Base-by-base conservation (phyloP, 2,329 filamentous ascomycete genomes). In the Cladophialophora chaetospira region DNA sequence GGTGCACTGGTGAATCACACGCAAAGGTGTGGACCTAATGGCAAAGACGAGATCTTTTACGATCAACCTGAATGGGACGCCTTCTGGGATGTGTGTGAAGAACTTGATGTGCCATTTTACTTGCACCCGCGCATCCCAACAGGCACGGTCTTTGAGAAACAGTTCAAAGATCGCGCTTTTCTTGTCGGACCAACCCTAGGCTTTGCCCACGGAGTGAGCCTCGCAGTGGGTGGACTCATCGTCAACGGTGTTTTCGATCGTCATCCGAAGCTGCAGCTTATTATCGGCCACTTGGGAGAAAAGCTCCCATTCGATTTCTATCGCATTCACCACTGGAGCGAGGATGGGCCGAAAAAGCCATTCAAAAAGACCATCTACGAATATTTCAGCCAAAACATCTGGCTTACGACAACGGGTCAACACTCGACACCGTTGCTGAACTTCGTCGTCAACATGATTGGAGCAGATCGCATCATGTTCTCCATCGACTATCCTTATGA, bases 71-170 rank as follows among this genome's bases (percentile, higher is more conserved):
- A 36, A 23, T 51, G 47, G 21, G 47, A n/a, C 17, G 31, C 47
- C 13, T 87, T 88, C 75, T 87, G 84, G 84, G 66, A 75, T 10
- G 79, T 78, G 0, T 76, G 79, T 6, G 76, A 75, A 1, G 80
- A 85, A 40, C 78, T 88, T 0, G 81, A 86, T 55, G 83, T 86
- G 0, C 84, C 84, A 0, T 76, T 88, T 46, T 88, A 87, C 65
- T 74, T 88, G 1, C 85, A 88, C 68, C 85, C 84, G 0, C 74
- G 80, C 45, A 79, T 80, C 61, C 82, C 5, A 75, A 74, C 15
- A 76, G 84, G 11, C n/a, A n/a, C n/a, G n/a, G n/a, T n/a, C n/a
- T n/a, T n/a, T n/a, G n/a, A n/a, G n/a, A n/a, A n/a, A n/a, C n/a
- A n/a, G 5, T 86, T 79, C 75, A 79, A 78, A 1, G 75, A n/a